Conservation (phyloP, 352 stramenopile genomes). For the Phytophthora sansomeana region DNA sequence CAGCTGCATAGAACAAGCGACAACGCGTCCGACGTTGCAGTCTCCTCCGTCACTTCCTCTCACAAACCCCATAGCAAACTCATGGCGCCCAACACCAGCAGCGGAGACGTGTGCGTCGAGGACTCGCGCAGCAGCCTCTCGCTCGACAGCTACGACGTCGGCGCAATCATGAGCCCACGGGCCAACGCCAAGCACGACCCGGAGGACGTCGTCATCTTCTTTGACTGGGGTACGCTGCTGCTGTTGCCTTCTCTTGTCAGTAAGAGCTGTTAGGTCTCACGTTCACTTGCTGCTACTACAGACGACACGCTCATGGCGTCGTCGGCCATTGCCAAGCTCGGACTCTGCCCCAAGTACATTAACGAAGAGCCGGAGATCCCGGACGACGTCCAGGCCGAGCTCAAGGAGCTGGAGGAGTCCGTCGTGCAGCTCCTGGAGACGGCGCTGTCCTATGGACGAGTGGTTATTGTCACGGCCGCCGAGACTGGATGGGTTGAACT, state of each 20-base stretch:
- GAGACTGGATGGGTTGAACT: conserved; percentile 92
- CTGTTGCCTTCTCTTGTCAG: not conserved
- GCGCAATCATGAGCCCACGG: conserved; percentile 37
- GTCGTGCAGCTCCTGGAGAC: conserved; percentile 81
- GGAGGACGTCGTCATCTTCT: conserved; percentile 84
- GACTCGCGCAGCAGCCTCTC: conserved; percentile 57
- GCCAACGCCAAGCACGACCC: conserved; percentile 45
- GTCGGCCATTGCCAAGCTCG: conserved; percentile 80
- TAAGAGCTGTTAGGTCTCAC: conserved; percentile 4
- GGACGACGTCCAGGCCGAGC: conserved; percentile 69
- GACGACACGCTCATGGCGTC: conserved; percentile 88
- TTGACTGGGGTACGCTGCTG: conserved; percentile 78
- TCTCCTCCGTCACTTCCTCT: conserved; percentile 6
- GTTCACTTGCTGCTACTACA: conserved; percentile 30
- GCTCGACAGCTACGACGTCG: conserved; percentile 65
- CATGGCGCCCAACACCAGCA: conserved; percentile 75
- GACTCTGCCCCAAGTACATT: conserved; percentile 86
- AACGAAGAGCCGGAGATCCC: conserved; percentile 86
- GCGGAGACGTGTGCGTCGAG: conserved; percentile 72
- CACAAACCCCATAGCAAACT: not conserved
- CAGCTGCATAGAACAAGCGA: conserved; percentile 25
- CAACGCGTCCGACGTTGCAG: conserved; percentile 21
- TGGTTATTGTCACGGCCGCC: conserved; percentile 91
- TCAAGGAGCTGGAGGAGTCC: conserved; percentile 78
- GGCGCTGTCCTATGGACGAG: conserved; percentile 74